Percentiles rank a stretch among this genome's conserved stretches.
These are phyloP conservation scores for Hibiscus tridactylites DNA, from an alignment of 345 rosid genomes.

Conservation along the genomic window DNA sequence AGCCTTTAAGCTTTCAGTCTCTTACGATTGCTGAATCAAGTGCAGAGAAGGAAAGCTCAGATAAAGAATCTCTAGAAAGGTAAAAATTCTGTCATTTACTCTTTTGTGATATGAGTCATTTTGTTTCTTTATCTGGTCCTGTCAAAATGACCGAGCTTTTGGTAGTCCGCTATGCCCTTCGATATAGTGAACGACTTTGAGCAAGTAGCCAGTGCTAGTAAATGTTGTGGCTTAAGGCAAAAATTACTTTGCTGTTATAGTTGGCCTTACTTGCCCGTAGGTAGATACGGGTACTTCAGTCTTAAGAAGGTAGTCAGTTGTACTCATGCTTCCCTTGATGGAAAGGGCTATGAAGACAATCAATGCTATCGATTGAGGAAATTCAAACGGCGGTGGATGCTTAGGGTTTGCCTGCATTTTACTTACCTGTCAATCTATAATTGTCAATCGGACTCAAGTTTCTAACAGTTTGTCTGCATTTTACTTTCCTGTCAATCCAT, in stretches of 20 bases:
- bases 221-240: not conserved
- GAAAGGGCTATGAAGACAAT: not conserved
- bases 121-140: not conserved
- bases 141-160: not conserved
- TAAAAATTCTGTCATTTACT: slow-evolving; percentile 4
- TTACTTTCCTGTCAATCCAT: not conserved
- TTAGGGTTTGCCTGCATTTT: not conserved
- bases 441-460: not conserved
- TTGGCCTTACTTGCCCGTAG: not conserved
- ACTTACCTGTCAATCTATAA: not conserved
- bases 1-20: slow-evolving; percentile 19
- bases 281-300: not conserved
- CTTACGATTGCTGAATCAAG: slow-evolving; percentile 23
- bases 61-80: slow-evolving; percentile 36
- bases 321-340: not conserved
- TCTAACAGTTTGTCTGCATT: slow-evolving; percentile 15
- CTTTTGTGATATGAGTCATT: not conserved
- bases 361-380: not conserved
- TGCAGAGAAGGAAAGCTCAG: slow-evolving; percentile 24
- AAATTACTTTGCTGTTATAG: not conserved
- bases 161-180: not conserved
- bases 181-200: not conserved
- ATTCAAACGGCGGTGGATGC: not conserved
- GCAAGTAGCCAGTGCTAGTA: not conserved
- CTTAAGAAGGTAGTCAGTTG: not conserved